Evolutionary conservation across 192 early-diverging fungal genomes (phyloP).

Genomic region (Oehlia diaphana): DNA sequence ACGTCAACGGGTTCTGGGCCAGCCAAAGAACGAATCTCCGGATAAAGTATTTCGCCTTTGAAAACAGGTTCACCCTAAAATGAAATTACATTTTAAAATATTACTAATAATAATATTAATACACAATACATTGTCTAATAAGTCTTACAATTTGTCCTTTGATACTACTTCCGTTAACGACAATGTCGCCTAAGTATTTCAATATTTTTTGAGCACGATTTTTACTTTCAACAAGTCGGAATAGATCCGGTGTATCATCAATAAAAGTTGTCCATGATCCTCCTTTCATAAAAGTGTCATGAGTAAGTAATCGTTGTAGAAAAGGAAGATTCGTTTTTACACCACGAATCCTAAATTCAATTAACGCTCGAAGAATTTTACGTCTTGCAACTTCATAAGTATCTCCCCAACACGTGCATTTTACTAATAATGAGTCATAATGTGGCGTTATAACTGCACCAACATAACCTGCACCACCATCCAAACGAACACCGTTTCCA

Average conservation of each 20-base stretch:
- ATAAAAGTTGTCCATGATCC: slow-evolving; percentile 97
- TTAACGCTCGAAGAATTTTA: slow-evolving; percentile 82
- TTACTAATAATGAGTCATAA: slow-evolving; percentile 95
- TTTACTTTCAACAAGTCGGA: slow-evolving; percentile 72
- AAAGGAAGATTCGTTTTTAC: slow-evolving; percentile 97
- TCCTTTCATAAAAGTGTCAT: slow-evolving; percentile 79
- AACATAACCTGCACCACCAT: slow-evolving; percentile 86
- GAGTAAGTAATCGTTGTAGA: slow-evolving; percentile 82
- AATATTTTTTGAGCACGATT: slow-evolving; percentile 89
- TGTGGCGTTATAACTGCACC: slow-evolving; percentile 92
- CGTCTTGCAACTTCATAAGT: slow-evolving; percentile 90
- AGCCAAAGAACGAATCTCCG: slow-evolving; percentile 50
- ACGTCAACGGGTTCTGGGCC: slow-evolving; percentile 56
- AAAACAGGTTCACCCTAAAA: slow-evolving; percentile 64
- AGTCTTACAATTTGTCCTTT: slow-evolving; percentile 78
- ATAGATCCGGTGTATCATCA: slow-evolving; percentile 93
- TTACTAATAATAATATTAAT: neutral
- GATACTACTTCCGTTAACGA: slow-evolving; percentile 89
- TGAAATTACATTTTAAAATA: neutral
- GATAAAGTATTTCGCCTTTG: slow-evolving; percentile 66
- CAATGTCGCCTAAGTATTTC: slow-evolving; percentile 86
- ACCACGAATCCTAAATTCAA: slow-evolving; percentile 95
- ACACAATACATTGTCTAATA: neutral
- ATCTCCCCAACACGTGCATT: slow-evolving; percentile 83
- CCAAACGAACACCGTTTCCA: slow-evolving; percentile 84